Evolutionary conservation across 2,329 filamentous ascomycete species (phyloP).

Genomic region (Penicillium sp.): DNA sequence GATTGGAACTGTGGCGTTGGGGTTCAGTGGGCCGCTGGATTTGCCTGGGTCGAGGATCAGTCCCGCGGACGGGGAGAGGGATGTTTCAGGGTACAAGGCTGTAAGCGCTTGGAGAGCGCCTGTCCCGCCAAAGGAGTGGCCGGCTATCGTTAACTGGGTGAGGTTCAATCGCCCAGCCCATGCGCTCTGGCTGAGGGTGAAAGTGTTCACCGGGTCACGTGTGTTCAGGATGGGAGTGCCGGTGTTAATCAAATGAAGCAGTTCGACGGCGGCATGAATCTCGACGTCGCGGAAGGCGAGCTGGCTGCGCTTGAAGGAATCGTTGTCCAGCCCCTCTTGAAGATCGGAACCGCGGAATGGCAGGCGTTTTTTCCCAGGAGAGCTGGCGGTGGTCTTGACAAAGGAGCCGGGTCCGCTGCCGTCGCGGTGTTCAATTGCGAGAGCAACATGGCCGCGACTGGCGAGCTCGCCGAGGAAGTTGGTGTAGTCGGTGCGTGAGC

Average conservation of each 20-base stretch:
- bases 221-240: constrained; percentile 2
- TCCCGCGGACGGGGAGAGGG: neutral
- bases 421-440: constrained; percentile 13
- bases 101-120: constrained; percentile 11
- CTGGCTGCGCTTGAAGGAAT: constrained; percentile 3
- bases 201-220: constrained; percentile 3
- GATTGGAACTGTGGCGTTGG: constrained; percentile 9
- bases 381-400: constrained; percentile 8
- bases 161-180: constrained; percentile 5
- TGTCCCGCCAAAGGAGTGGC: constrained; percentile 10
- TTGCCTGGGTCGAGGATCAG: constrained; percentile 9
- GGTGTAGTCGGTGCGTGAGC: constrained; percentile 12
- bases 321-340: neutral
- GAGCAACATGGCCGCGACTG: constrained; percentile 6
- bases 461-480: constrained; percentile 10
- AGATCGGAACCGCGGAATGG: constrained; percentile 7
- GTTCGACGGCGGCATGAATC: constrained; percentile 5
- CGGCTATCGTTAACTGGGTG: constrained; percentile 6
- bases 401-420: constrained; percentile 7
- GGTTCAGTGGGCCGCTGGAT: constrained; percentile 14
- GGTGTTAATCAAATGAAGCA: constrained; percentile 6
- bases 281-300: constrained; percentile 13
- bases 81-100: neutral
- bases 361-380: neutral
- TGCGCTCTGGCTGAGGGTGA: neutral